A percentile compares a stretch with the other conserved stretches of the same genome.
Conservation (phyloP, 116 monocot species). For the Thalassia testudinum region DNA sequence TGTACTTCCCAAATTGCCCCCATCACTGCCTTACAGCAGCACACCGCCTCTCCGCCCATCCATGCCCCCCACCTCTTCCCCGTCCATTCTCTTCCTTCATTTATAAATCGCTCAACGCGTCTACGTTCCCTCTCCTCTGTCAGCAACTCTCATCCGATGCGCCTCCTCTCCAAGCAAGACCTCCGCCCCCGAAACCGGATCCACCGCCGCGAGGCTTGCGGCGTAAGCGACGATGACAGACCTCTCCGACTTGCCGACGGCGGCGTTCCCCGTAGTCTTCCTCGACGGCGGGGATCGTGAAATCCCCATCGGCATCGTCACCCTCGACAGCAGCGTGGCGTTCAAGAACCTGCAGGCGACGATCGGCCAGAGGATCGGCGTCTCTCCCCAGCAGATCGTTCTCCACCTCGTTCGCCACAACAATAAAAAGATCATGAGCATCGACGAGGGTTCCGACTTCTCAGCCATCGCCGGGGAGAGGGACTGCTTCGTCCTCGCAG, state of each 20-base stretch:
- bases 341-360: conserved; percentile 30
- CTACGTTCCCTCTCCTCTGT: not conserved
- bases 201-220: not conserved
- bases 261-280: conserved; percentile 16
- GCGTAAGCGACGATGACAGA: not conserved
- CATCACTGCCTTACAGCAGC: not conserved
- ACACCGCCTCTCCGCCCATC: not conserved
- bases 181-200: not conserved
- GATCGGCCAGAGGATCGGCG: conserved; percentile 31
- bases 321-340: conserved; percentile 14
- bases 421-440: conserved; percentile 15
- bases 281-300: conserved; percentile 36
- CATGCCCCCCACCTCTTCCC: not conserved
- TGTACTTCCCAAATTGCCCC: not conserved
- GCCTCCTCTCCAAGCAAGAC: not conserved
- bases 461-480: conserved; percentile 21
- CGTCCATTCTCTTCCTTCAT: not conserved
- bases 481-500: conserved; percentile 34
- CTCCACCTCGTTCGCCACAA: conserved; percentile 23
- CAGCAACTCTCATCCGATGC: not conserved
- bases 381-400: conserved; percentile 43
- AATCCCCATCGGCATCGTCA: conserved; percentile 34
- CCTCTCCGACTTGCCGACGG: not conserved
- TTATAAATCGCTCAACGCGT: no score
- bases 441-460: conserved; percentile 41